Conservation (phyloP, 495 filamentous ascomycete genomes). For the Xylaria acuta region DNA sequence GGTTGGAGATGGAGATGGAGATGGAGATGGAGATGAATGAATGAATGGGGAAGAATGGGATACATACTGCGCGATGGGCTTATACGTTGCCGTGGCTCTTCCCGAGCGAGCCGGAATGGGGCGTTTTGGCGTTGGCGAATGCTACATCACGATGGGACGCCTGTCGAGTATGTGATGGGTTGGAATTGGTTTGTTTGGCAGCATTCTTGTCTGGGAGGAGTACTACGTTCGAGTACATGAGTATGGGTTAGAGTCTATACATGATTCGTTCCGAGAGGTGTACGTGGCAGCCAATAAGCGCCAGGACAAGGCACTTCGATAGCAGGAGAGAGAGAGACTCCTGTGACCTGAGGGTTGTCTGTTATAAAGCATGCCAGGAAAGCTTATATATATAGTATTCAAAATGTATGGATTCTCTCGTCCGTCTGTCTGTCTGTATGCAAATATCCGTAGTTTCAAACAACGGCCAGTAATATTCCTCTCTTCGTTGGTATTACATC, state of each 20-base stretch:
- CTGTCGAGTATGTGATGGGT: not conserved
- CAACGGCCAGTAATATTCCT: not conserved
- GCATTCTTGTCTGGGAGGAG: not conserved
- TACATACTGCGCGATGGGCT: not conserved
- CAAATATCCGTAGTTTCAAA: not conserved
- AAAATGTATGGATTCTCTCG: not conserved
- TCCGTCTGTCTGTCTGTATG: not conserved
- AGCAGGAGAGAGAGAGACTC: not conserved
- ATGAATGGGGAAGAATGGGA: too few relatives aligned
- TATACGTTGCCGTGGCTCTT: not conserved
- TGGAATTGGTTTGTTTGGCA: not conserved
- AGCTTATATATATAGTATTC: not conserved
- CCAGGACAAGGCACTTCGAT: not conserved
- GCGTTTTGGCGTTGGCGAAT: slow-evolving; percentile 11
- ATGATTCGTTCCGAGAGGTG: not conserved
- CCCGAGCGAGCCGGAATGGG: not conserved
- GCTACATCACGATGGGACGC: not conserved
- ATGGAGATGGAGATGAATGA: too few relatives aligned
- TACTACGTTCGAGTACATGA: not conserved
- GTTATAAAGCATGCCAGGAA: not conserved
- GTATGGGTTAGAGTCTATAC: not conserved
- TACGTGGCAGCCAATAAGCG: too few relatives aligned
- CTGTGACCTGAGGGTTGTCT: not conserved
- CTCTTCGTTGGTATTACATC: not conserved
- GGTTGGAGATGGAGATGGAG: too few relatives aligned